Evolutionary conservation across 345 rosid species (phyloP), one percentile per base, ranked within the genome.

Genomic region (Populus tremula): DNA sequence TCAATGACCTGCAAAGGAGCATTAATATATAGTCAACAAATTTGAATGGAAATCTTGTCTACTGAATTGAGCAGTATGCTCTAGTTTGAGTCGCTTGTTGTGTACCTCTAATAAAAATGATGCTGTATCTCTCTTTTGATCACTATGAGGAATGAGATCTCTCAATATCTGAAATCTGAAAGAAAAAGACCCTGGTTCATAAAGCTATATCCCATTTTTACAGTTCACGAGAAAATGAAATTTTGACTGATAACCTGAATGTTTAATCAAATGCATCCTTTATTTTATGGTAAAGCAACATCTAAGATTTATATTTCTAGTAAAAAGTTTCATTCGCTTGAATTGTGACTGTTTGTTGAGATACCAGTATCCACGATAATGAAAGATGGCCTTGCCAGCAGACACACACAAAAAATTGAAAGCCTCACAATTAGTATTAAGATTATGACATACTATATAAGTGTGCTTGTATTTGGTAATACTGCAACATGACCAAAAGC

Each of bases 51-150:
- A 14, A 65, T n/a, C 36, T 63, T 10, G 61, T 41, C 38, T 41
- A 43, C 36, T 21, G 21, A 25, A 77, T 76, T 50, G 47, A 72
- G 9, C 54, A 6, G 5, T 29, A 66, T 45, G 63, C 54, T 10
- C 20, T 5, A 23, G 67, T 69, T 10, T 70, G 69, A 50, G 38
- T 65, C 36, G n/a, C 50, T 43, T 43, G 54, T 29, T 36, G 20
- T 67, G 50, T 75, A 82, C 82, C 85, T 78, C 85, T 29, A 82
- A 78, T 25, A 82, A 73, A 78, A 82, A 82, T 12, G 85, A 82
- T 54, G 82, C 79, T 16, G 85, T 82, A 36, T 82, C 85, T 71
- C 82, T 82, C 63, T 82, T 82, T 72, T 82, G 85, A 78, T 82
- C 82, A 56, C 85, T 75, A 36, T 75, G 74, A 74, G 85, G 85